phyloP scores from a whole-genome alignment of 345 rosid species.

The Acer saccharum region DNA sequence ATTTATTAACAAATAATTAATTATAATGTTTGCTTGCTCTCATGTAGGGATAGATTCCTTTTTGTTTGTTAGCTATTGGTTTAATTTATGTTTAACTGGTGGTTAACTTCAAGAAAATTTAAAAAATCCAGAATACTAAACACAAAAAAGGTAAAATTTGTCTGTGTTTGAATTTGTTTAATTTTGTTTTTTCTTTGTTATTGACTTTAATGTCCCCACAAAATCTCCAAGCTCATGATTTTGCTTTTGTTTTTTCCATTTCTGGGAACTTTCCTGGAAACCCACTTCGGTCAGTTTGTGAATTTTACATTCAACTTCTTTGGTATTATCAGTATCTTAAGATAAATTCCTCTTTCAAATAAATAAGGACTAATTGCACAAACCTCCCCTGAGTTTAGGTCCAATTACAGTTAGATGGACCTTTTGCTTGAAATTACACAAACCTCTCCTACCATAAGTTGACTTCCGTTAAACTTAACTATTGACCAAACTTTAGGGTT shows the following conservation, averaged over 20 bases:
- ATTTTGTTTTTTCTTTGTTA: conserved; percentile 1
- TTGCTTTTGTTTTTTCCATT: not conserved
- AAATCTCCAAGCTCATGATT: not conserved
- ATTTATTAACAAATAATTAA: not conserved
- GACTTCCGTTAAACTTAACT: too few species aligned
- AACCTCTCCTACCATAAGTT: too few species aligned
- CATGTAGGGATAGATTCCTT: not conserved
- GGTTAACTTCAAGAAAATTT: conserved; percentile 8
- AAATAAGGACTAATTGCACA: too few species aligned
- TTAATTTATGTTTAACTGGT: not conserved
- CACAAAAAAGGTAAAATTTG: conserved; percentile 15
- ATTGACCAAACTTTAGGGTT: too few species aligned
- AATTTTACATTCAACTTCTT: not conserved
- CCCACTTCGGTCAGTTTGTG: not conserved
- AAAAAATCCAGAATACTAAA: conserved; percentile 6
- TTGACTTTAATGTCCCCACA: conserved; percentile 3
- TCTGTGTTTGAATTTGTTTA: not conserved
- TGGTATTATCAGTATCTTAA: not conserved
- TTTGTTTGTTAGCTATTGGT: not conserved
- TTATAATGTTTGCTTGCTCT: not conserved
- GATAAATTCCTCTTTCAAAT: not conserved
- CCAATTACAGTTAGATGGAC: too few species aligned
- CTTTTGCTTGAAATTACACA: too few species aligned
- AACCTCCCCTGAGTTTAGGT: too few species aligned
- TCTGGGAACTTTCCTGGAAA: not conserved